Evolutionary conservation across 345 rosid species (phyloP), one percentile per base, ranked within the genome.

Genomic region (Dipteronia sinensis): DNA sequence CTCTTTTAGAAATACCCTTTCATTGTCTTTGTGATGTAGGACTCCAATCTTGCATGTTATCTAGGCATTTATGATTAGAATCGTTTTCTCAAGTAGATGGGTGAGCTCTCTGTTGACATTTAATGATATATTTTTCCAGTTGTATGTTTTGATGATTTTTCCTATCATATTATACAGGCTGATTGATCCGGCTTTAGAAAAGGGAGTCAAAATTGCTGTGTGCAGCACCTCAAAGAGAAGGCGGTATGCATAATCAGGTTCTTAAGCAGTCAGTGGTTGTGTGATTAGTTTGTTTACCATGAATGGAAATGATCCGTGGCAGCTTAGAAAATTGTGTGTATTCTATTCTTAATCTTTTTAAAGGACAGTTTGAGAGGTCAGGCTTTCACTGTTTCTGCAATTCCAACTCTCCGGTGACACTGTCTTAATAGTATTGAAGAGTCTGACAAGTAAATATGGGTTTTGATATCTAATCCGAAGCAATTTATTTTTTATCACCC

Each of bases 221-320:
- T 93, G 98, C 86, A 93, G 98, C 78, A 93, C 98, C 73, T 95
- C 27, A 98, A 93, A 93, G 86, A 93, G 90, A 95, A 95, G 93
- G 98, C 97, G 93, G 98, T 95, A 91, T 86, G 97, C 88, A 66
- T 82, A 77, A 82, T 76, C 89, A 88, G 93, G 90, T 89, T 85
- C 88, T 83, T 74, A 84, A 61, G 75, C 87, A 86, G 69, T 85
- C 79, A 67, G 76, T 74, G 22, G 71, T 51, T 40, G 68, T 51
- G 66, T 49, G 44, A 63, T 73, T 65, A 42, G 65, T n/a, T n/a
- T n/a, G n/a, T 46, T 74, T 51, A 77, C 16, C 11, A 16, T 23
- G 66, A 20, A 38, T 74, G 56, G 44, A 47, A 49, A 58, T 31
- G 7, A 23, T 38, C 27, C 44, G 31, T 10, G 59, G 46, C 25